Conservation (phyloP, 1,139 yeast species). For the Insectozyma bohioensis region DNA sequence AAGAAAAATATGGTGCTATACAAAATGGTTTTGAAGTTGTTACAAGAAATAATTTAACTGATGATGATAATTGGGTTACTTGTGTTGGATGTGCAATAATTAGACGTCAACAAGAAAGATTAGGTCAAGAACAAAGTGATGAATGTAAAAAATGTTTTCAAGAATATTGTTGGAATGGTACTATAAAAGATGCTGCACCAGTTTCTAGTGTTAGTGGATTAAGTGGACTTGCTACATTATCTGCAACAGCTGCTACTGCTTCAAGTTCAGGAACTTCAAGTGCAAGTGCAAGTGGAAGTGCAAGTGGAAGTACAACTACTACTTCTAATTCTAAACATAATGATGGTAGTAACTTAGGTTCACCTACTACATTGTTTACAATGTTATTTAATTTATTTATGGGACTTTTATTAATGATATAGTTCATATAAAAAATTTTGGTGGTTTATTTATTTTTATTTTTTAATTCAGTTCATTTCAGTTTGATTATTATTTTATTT, state of each 20-base stretch:
- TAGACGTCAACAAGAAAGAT: constrained; percentile 43
- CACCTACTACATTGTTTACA: constrained; percentile 1
- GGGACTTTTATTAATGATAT: too few relatives aligned
- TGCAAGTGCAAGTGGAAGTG: background rate
- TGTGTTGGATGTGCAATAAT: constrained; percentile 51
- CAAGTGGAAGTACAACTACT: constrained; percentile 2
- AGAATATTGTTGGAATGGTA: constrained; percentile 42
- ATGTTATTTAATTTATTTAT: too few relatives aligned
- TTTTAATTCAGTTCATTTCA: too few relatives aligned
- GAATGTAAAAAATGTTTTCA: constrained; percentile 41
- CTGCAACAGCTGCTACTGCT: constrained; percentile 1
- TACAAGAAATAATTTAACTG: constrained; percentile 34
- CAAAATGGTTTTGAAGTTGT: constrained; percentile 42
- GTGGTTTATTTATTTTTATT: too few relatives aligned
- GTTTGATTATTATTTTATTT: too few relatives aligned
- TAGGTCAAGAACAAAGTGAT: constrained; percentile 35
- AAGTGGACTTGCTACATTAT: constrained; percentile 8
- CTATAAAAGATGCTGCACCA: constrained; percentile 20
- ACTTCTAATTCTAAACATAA: constrained; percentile 4
- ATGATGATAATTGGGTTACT: constrained; percentile 36
- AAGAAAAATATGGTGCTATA: constrained; percentile 31
- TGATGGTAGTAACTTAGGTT: background rate
- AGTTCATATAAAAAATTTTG: too few relatives aligned
- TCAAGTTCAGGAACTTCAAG: constrained; percentile 1
- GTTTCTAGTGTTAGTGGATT: constrained; percentile 14